Conservation (phyloP, 306 rosid genomes). For the Lithocarpus polystachyus region DNA sequence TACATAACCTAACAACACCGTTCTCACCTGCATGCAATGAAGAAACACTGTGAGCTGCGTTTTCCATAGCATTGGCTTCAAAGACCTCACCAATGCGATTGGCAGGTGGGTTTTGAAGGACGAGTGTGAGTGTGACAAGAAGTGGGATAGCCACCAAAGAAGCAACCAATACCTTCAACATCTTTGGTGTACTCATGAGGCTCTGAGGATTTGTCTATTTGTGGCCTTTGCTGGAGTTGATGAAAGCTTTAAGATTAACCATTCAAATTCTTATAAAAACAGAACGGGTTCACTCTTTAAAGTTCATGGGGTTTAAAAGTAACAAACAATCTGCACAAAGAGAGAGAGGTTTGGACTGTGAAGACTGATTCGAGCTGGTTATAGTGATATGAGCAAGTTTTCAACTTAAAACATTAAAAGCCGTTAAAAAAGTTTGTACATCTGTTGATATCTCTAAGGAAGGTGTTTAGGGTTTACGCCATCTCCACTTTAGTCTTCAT, state of each 20-base stretch:
- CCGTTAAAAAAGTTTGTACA: no score
- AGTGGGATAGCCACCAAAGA: conserved; percentile 32
- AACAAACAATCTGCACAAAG: not conserved
- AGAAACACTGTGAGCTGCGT: not conserved
- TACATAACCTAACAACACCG: not conserved
- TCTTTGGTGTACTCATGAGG: conserved; percentile 15
- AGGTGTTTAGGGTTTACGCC: no score
- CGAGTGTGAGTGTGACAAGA: conserved; percentile 21
- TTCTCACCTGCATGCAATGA: conserved; percentile 19
- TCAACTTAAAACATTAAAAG: no score
- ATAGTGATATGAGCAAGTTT: no score
- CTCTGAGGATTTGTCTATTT: not conserved
- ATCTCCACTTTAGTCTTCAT: no score
- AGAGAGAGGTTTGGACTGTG: not conserved
- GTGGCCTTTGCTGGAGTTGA: not conserved
- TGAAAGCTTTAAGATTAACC: conserved; percentile 18
- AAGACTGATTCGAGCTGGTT: not conserved
- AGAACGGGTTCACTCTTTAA: not conserved
- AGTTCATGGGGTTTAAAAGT: not conserved
- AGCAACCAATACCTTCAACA: conserved; percentile 28
- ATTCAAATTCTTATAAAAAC: conserved; percentile 8
- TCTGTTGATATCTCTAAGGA: no score
- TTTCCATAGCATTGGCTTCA: conserved; percentile 29
- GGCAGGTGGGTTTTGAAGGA: conserved; percentile 17
- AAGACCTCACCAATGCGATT: conserved; percentile 27